Conservation (phyloP, 306 rosid species). For the Cyamopsis tetragonoloba region DNA sequence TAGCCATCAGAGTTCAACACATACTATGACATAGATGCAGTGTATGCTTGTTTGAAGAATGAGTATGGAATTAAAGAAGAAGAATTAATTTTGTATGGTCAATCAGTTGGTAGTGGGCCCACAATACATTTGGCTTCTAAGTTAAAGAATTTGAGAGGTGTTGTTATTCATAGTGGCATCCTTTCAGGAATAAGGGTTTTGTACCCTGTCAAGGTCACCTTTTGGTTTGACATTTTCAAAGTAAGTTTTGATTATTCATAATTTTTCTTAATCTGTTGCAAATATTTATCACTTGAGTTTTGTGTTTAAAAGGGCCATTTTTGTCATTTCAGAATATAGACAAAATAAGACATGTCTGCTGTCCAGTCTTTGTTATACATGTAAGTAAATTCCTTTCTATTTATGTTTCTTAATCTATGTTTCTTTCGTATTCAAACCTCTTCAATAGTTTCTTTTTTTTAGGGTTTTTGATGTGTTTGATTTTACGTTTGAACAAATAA, state of each 20-base stretch:
- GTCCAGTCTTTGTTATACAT: constrained; percentile 67
- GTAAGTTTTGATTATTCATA: constrained; percentile 33
- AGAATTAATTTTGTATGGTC: constrained; percentile 55
- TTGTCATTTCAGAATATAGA: constrained; percentile 62
- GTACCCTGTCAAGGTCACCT: constrained; percentile 58
- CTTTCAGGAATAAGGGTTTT: constrained; percentile 65
- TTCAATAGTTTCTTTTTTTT: not conserved
- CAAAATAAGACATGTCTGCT: constrained; percentile 57
- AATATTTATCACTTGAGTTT: not conserved
- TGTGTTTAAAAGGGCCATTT: constrained; percentile 16
- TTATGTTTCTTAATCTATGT: not conserved
- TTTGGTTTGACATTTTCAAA: constrained; percentile 76
- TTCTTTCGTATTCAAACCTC: not conserved
- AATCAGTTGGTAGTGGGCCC: constrained; percentile 73
- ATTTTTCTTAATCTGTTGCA: not conserved
- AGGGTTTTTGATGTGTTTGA: too few species aligned
- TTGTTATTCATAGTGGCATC: constrained; percentile 61
- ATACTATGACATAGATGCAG: constrained; percentile 68
- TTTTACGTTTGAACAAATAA: too few species aligned
- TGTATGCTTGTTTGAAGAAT: constrained; percentile 60
- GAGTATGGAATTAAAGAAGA: constrained; percentile 60
- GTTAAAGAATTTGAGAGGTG: constrained; percentile 52
- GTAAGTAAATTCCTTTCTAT: constrained; percentile 36
- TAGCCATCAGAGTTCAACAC: constrained; percentile 79
- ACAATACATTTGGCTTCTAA: constrained; percentile 49